These are phyloP conservation scores for Lomentospora prolificans DNA, from an alignment of 2,329 filamentous ascomycete species.

Conservation along the genomic window DNA sequence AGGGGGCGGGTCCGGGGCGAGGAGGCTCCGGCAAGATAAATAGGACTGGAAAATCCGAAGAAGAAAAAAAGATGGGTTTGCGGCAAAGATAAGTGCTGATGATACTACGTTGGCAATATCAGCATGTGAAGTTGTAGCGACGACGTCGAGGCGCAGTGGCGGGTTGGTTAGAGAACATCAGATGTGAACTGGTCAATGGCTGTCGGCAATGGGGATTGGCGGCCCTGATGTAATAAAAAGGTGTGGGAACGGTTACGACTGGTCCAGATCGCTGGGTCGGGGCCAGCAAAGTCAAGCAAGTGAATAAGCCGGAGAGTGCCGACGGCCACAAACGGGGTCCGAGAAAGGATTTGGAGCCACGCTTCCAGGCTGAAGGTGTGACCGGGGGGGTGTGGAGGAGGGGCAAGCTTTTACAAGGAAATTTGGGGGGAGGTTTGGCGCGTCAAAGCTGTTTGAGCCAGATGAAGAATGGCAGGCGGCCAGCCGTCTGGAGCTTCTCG, in stretches of 20 bases:
- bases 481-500: not conserved
- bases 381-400: not conserved
- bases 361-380: not conserved
- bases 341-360: not conserved
- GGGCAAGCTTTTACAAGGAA: not conserved
- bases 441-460: not conserved
- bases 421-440: not conserved
- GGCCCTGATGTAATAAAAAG: not conserved
- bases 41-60: not conserved
- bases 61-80: not conserved
- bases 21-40: not conserved
- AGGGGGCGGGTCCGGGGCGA: not conserved
- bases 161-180: not conserved
- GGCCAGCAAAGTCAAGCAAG: not conserved
- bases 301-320: not conserved
- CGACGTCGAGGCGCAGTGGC: not conserved
- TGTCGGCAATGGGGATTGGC: not conserved
- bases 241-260: not conserved
- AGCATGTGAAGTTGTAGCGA: not conserved
- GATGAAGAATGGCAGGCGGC: not conserved
- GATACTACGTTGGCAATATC: not conserved
- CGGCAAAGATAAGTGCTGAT: not conserved
- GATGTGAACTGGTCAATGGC: not conserved
- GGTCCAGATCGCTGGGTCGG: slow-evolving; percentile 9
- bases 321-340: not conserved